Conservation (phyloP, 495 filamentous ascomycete species). For the Talaromyces ruber region DNA sequence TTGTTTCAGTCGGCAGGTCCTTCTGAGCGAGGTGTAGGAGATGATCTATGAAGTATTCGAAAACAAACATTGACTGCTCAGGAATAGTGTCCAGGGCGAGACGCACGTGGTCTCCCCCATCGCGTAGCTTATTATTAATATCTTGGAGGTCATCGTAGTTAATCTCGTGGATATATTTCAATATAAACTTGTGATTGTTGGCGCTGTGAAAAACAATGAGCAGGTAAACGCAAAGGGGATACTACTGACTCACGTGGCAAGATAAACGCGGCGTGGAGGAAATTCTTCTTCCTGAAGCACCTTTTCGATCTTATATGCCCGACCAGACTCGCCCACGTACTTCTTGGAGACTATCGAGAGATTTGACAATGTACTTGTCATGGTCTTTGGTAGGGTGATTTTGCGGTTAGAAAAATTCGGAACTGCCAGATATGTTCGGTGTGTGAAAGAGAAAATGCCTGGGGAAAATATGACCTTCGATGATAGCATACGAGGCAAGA, state of each 20-base stretch:
- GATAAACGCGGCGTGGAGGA: slow-evolving; percentile 16
- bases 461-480: background rate
- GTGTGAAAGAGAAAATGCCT: background rate
- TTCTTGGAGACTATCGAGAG: background rate
- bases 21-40: slow-evolving; percentile 34
- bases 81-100: slow-evolving; percentile 31
- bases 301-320: slow-evolving; percentile 24
- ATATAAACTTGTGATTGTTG: slow-evolving; percentile 27
- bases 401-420: background rate
- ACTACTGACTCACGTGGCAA: slow-evolving; percentile 11
- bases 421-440: background rate
- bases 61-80: slow-evolving; percentile 38
- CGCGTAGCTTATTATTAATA: slow-evolving; percentile 27
- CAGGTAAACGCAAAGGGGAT: slow-evolving; percentile 3
- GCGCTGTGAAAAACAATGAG: slow-evolving; percentile 18
- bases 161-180: slow-evolving; percentile 30
- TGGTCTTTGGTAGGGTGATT: background rate
- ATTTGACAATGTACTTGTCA: background rate
- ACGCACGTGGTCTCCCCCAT: slow-evolving; percentile 22
- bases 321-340: slow-evolving; percentile 17
- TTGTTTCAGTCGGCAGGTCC: slow-evolving; percentile 21
- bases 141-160: slow-evolving; percentile 31
- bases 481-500: background rate
- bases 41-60: slow-evolving; percentile 35
- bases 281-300: slow-evolving; percentile 17